Conservation (phyloP, 306 rosid genomes). For the Quercus gilva region DNA sequence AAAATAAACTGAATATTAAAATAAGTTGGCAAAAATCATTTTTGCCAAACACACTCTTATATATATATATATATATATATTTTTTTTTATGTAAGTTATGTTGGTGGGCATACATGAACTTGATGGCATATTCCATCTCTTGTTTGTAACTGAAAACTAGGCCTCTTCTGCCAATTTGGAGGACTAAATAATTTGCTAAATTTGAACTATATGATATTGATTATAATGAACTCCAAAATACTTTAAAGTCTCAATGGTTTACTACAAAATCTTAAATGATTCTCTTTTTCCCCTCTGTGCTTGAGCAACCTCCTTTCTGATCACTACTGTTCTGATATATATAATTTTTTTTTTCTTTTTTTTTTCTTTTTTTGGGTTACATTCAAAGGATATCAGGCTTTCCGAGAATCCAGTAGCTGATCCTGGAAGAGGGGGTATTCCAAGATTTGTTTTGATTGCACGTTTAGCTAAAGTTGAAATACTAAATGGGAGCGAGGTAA, state of each 20-base stretch:
- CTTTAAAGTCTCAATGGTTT: not conserved
- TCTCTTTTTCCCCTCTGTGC: not conserved
- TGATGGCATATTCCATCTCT: not conserved
- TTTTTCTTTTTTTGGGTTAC: not conserved
- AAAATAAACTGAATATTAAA: no score
- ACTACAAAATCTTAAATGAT: not conserved
- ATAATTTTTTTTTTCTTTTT: constrained; percentile 1
- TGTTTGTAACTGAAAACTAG: not conserved
- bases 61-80: no score
- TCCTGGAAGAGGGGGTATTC: constrained; percentile 64
- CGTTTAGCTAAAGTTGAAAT: constrained; percentile 69
- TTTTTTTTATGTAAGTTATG: no score
- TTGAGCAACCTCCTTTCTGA: constrained; percentile 8
- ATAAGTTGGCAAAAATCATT: no score
- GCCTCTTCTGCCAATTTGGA: not conserved
- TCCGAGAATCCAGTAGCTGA: constrained; percentile 86
- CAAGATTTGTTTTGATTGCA: constrained; percentile 79
- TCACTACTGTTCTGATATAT: constrained; percentile 22
- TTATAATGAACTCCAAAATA: not conserved
- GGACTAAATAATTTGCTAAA: not conserved
- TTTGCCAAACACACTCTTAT: no score
- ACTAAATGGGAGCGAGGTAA: constrained; percentile 93
- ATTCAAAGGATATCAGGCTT: constrained; percentile 77
- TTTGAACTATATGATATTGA: not conserved
- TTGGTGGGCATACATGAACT: no score